Evolutionary conservation across 345 rosid species (phyloP).

Genomic region (Acer campestre): DNA sequence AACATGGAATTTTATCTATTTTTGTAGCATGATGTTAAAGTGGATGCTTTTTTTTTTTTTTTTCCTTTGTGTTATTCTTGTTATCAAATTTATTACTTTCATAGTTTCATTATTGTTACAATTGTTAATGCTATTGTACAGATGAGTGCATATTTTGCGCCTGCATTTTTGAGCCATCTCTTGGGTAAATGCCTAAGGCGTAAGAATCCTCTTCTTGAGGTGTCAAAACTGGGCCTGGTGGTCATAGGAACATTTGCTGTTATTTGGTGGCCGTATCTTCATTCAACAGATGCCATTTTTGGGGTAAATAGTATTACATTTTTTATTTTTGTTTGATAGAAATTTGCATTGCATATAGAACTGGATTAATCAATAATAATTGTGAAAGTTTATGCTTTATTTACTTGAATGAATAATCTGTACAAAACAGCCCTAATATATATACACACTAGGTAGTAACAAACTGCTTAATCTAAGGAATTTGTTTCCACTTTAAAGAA

Average conservation of each 20-base stretch:
- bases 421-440: too few species aligned
- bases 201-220: conserved; percentile 60
- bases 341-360: too few species aligned
- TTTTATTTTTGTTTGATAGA: too few species aligned
- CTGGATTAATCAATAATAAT: too few species aligned
- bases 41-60: conserved; percentile 6
- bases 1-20: neutral
- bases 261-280: conserved; percentile 93
- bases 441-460: too few species aligned
- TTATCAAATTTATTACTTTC: neutral
- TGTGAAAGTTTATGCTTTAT: too few species aligned
- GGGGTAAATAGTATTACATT: conserved; percentile 28
- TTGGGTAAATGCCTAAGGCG: conserved; percentile 82
- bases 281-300: conserved; percentile 59
- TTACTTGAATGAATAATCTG: too few species aligned
- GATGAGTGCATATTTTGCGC: conserved; percentile 98
- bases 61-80: neutral
- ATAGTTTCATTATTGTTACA: neutral
- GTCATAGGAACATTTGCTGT: conserved; percentile 69
- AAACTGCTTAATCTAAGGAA: too few species aligned
- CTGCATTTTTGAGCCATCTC: conserved; percentile 86
- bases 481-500: too few species aligned
- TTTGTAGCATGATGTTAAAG: conserved; percentile 7
- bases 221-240: conserved; percentile 65
- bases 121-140: conserved; percentile 27